These are phyloP conservation scores for Globisporangium spiculum DNA, from an alignment of 352 stramenopile genomes.

Conservation along the genomic window DNA sequence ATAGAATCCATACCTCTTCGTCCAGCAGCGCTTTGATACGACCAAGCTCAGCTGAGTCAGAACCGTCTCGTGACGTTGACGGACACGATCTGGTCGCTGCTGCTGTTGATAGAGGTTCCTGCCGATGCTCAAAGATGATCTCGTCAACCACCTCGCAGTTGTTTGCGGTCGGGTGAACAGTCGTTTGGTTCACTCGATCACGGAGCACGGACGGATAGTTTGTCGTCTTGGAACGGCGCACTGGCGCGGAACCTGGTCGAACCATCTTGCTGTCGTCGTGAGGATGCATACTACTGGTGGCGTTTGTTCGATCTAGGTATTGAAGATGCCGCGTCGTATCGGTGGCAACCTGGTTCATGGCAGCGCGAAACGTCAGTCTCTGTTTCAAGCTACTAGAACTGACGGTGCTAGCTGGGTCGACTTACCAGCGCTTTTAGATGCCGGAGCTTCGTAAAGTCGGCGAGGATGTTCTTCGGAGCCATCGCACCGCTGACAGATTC, in stretches of 20 bases:
- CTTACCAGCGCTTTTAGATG: slow-evolving; percentile 71
- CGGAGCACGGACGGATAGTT: slow-evolving; percentile 58
- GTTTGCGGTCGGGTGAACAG: not conserved
- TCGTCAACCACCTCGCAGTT: slow-evolving; percentile 12
- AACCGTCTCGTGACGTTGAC: not conserved
- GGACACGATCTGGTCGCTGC: slow-evolving; percentile 4
- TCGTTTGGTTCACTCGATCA: slow-evolving; percentile 39
- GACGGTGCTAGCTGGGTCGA: not conserved
- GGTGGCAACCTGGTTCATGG: slow-evolving; percentile 37
- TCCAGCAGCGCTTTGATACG: slow-evolving; percentile 20
- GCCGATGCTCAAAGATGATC: slow-evolving; percentile 9
- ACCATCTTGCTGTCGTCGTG: slow-evolving; percentile 11
- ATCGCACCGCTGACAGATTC: slow-evolving; percentile 8
- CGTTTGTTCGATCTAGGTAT: slow-evolving; percentile 8
- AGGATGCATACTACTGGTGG: not conserved
- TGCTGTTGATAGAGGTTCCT: not conserved
- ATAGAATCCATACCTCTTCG: slow-evolving; percentile 27
- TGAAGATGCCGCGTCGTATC: slow-evolving; percentile 31
- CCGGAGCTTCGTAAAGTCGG: slow-evolving; percentile 61
- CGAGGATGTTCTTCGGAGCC: slow-evolving; percentile 71
- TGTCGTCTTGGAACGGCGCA: slow-evolving; percentile 44
- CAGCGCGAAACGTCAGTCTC: not conserved
- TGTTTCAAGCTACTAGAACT: not conserved
- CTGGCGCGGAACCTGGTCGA: slow-evolving; percentile 68
- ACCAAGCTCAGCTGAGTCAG: slow-evolving; percentile 2